Conservation (phyloP, 2,329 filamentous ascomycete genomes). For the Clarireedia hainanense region DNA sequence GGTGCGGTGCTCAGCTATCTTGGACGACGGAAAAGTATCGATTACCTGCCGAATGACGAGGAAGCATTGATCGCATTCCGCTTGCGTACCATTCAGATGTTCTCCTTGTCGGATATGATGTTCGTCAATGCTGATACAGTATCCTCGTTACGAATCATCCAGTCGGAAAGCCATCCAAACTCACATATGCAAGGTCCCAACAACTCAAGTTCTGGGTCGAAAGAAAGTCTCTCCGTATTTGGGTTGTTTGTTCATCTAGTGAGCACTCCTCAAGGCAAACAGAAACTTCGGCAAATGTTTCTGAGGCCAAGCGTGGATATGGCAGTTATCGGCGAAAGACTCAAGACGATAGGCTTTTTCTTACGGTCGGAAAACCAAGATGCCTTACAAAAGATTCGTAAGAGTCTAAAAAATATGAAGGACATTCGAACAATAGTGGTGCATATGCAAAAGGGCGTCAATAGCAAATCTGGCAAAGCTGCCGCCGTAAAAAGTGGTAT, state of each 20-base stretch:
- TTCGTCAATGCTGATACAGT: conserved; percentile 78
- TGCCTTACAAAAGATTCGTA: conserved; percentile 45
- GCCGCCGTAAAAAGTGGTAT: conserved; percentile 52
- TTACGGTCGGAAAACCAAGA: conserved; percentile 59
- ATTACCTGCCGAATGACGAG: conserved; percentile 53
- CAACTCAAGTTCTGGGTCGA: conserved; percentile 53
- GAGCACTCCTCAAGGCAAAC: conserved; percentile 71
- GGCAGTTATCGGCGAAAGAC: conserved; percentile 60
- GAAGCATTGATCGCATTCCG: conserved; percentile 47
- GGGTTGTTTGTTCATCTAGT: conserved; percentile 72
- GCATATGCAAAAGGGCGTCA: conserved; percentile 72
- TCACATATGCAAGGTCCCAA: conserved; percentile 66
- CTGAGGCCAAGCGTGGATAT: conserved; percentile 68
- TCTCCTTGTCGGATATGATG: conserved; percentile 59
- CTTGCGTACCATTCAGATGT: conserved; percentile 63
- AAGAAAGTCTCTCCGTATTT: conserved; percentile 77
- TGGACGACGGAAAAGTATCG: conserved; percentile 56
- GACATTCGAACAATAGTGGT: conserved; percentile 64
- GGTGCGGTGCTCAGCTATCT: conserved; percentile 80
- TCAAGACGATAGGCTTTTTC: conserved; percentile 61
- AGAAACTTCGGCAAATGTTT: conserved; percentile 69
- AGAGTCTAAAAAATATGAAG: conserved; percentile 61
- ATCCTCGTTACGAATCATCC: conserved; percentile 74
- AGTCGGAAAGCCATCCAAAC: conserved; percentile 75
- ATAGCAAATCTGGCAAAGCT: conserved; percentile 34